Conservation (phyloP, 169 alveolate species). For the Plasmodium reichenowi region DNA sequence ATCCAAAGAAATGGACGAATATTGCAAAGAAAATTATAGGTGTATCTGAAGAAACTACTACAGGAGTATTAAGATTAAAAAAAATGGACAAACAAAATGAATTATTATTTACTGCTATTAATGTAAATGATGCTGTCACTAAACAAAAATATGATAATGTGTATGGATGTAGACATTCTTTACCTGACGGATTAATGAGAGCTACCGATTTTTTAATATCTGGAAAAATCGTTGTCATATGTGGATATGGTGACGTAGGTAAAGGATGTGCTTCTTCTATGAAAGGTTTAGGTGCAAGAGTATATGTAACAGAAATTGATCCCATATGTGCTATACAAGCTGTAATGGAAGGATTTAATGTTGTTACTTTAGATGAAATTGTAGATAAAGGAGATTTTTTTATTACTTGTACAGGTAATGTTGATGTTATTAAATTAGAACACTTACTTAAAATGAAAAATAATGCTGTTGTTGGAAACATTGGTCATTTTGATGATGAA, state of each 20-base stretch:
- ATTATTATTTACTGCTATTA: conserved; percentile 96
- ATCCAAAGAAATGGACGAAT: conserved; percentile 93
- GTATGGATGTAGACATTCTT: conserved; percentile 99
- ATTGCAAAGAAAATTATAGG: conserved; percentile 93
- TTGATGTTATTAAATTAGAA: conserved; percentile 93
- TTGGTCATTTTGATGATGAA: conserved; percentile 99
- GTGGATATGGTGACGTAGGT: conserved; percentile 99
- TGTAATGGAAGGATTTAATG: conserved; percentile 97
- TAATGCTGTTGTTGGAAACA: conserved; percentile 96
- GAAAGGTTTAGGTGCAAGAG: conserved; percentile 98
- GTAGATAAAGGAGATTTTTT: conserved; percentile 95
- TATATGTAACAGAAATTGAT: conserved; percentile 96
- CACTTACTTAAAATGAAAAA: conserved; percentile 98
- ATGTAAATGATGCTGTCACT: conserved; percentile 97
- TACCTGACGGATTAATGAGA: conserved; percentile 97
- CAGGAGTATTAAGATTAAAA: conserved; percentile 96
- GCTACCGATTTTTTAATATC: conserved; percentile 98
- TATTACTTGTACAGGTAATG: conserved; percentile 97
- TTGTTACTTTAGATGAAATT: conserved; percentile 92
- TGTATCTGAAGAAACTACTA: conserved; percentile 98
- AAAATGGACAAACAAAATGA: conserved; percentile 91
- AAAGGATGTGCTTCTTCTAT: conserved; percentile 98
- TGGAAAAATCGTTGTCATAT: conserved; percentile 96
- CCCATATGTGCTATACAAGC: conserved; percentile 99
- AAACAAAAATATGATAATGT: conserved; percentile 98